Base-by-base conservation (phyloP, 2,329 filamentous ascomycete species). In the Gaeumannomyces sp. region DNA sequence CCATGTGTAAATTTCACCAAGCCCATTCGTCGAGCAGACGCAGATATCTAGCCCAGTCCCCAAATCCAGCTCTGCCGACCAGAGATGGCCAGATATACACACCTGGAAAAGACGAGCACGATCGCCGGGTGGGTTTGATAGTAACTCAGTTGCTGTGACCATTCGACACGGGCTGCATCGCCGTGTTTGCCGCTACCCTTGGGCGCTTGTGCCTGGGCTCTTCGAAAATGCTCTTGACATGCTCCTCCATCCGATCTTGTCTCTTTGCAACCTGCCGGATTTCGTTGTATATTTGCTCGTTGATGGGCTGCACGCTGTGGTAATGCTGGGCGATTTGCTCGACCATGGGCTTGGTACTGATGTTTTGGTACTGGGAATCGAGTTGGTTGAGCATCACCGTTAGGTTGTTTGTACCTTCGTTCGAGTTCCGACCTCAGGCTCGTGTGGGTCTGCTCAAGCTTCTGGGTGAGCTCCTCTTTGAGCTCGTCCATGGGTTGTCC, bases 291-390 rank as follows among this genome's bases (percentile, higher is more conserved):
- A 53, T 22, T 8, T 53, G 45, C 25, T 53, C 45, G 45, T 10
- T 53, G 22, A 53, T 10, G 45, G 45, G 45, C 22, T n/a, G 22
- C 6, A 4, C 7, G 45, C 22, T 53, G 45, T 53, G 45, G 10
- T 53, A 53, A 11, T 53, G 19, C 22, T 53, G 19, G 19, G 45
- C 45, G n/a, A 84, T 80, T 1, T 72, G 72, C 7, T 75, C 72
- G 19, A 77, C 78, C 31, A 83, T 72, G 2, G 73, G 69, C 60
- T 75, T 78, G 1, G 81, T 80, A 27, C 71, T 76, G 10, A 87
- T 71, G 67, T 82, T 84, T 64, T 79, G 80, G 66, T 79, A 85
- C 66, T 82, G 83, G 0, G 66, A 64, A 69, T 83, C 78, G 10
- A 87, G 68, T 0, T 75, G 71, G 27, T 69, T 69, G 5, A 82